Evolutionary conservation across 2,329 filamentous ascomycete genomes (phyloP).

Genomic region (Botryotinia globosa): DNA sequence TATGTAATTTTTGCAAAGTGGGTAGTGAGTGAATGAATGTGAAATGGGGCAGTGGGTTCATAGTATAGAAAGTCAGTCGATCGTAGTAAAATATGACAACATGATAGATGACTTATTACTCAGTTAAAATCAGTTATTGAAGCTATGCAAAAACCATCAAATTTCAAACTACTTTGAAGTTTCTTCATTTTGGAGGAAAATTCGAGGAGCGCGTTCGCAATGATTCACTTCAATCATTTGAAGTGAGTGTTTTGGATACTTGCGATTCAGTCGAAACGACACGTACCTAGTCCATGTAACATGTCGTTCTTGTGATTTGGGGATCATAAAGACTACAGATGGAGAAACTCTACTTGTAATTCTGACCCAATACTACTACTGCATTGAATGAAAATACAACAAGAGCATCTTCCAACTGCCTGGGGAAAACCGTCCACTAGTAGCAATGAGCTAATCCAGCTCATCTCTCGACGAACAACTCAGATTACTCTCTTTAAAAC

Average conservation of each 20-base stretch:
- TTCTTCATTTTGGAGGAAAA: too few relatives aligned
- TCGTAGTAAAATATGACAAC: background rate
- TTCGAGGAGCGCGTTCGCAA: background rate
- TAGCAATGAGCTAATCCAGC: background rate
- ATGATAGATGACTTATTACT: background rate
- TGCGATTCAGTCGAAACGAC: background rate
- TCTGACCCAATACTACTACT: background rate
- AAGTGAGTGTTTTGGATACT: background rate
- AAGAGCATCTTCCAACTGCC: background rate
- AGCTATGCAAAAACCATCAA: background rate
- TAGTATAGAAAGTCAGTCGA: background rate
- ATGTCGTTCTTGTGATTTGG: background rate
- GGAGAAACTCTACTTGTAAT: background rate
- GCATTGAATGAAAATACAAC: background rate
- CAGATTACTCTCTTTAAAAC: slow-evolving; percentile 18
- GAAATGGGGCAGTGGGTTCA: background rate
- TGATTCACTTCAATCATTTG: background rate
- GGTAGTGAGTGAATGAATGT: background rate
- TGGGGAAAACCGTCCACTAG: background rate
- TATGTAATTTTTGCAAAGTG: background rate
- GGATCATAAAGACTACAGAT: too few relatives aligned
- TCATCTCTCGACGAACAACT: background rate
- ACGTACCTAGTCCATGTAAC: background rate
- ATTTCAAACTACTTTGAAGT: background rate
- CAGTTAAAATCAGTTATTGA: background rate